Base-by-base conservation (phyloP, 768 basidiomycete genomes). In the Serendipita sp. region DNA sequence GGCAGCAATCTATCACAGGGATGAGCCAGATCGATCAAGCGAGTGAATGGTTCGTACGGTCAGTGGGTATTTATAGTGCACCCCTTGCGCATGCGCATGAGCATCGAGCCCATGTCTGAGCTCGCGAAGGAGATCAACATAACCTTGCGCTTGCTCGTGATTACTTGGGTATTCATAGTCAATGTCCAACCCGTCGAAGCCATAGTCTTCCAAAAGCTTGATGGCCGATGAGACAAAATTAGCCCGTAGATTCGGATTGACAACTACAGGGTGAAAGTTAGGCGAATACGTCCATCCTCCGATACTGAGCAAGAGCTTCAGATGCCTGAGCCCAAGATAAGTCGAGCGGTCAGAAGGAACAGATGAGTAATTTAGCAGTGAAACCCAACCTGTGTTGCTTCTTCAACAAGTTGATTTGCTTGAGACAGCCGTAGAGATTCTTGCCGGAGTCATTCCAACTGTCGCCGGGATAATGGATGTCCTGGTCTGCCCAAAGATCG, bases 211-310 rank as follows among this genome's bases (percentile, higher is more conserved):
- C 41, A 98, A 75, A 2, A 98, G 70, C 66, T 81, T 78, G 43
- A 98, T 78, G 1, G 90, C 79, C 28, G 84, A 85, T 38, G 79
- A 74, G n/a, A 94, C 92, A 68, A 99, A 99, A 56, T 78, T 82
- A 3, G 79, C 76, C 26, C 93, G 79, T 50, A 82, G 76, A 1
- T 74, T 66, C 0, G 84, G 78, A 44, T 79, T 78, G 58, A 85
- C 75, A 51, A 96, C 87, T 42, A 92, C 80, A 11, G 86, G 85
- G 67, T 91, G 88, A 74, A 97, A 90, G 44, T 82, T 82, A 28
- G 90, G 81, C 0, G 90, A 92, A 71, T 92, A 94, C 0, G 90
- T 88, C 92, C 92, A 97, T 3, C 95, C 95, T 14, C 95, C 95
- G 61, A 99, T 97, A 45, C 88, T 90, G 30, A 99, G 79, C 13